Base-by-base conservation (phyloP, 129 eudicot species). In the Artemisia argyi region DNA sequence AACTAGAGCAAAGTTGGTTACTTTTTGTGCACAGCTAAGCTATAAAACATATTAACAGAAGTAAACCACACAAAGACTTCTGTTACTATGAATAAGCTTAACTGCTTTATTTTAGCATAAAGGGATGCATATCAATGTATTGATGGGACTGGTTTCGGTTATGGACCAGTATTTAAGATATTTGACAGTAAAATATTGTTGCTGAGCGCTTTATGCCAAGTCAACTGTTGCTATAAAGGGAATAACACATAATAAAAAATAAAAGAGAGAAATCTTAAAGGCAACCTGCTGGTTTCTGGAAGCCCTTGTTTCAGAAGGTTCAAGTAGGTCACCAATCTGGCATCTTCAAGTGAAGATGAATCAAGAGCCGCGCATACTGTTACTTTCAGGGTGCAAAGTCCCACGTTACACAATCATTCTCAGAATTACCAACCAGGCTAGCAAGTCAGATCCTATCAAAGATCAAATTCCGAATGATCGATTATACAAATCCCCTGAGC, bases 251-350 rank as follows among this genome's bases (percentile, higher is more conserved):
- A 76, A 49, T 18, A 39, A 2, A 17, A 39, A n/a, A 49, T 18
- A 3, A 35, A 13, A 15, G 35, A 30, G 6, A 30, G 35, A 26
- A 7, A n/a, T n/a, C 51, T 19, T 14, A 28, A 53, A 10, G 6
- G 35, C 79, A 65, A 90, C 97, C 97, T 81, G 84, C 81, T 83
- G 87, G 85, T 81, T 85, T 78, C 76, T 8, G 84, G 88, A 87
- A 65, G 48, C 70, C 86, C 82, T 73, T 76, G 58, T 83, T 78
- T 76, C 76, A 73, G 79, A 78, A 79, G 75, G 80, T 76, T 80
- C 60, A 62, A 74, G 80, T 17, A 85, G 79, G 68, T 67, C 87
- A 77, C 83, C 91, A 79, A 78, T 81, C 2, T 39, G 46, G 10
- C 46, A 79, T 44, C 65, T 66, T 70, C 79, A 57, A 66, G 77